Percentiles rank a stretch among this genome's conserved stretches.
Conservation (phyloP, 2,329 filamentous ascomycete species). For the Penicillium nordicum region DNA sequence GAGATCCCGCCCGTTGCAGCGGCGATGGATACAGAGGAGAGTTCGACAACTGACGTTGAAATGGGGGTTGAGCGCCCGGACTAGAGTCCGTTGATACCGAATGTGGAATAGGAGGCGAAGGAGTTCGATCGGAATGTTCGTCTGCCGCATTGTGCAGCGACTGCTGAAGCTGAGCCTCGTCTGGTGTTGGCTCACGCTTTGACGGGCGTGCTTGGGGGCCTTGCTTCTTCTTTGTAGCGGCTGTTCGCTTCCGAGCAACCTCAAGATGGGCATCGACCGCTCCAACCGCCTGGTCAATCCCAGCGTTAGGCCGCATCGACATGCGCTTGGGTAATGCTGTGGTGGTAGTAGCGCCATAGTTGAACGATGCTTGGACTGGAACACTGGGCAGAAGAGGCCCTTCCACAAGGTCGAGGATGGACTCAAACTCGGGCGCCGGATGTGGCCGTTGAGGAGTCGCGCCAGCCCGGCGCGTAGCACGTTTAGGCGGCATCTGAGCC, state of each 20-base stretch:
- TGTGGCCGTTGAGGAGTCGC: conserved; percentile 7
- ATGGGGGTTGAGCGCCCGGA: conserved; percentile 25
- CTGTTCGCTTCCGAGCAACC: conserved; percentile 21
- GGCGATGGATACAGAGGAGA: conserved; percentile 31
- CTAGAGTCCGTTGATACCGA: conserved; percentile 34
- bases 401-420: conserved; percentile 3
- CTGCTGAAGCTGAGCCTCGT: conserved; percentile 32
- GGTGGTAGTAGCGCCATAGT: conserved; percentile 39
- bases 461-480: conserved; percentile 16
- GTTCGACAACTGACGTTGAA: conserved; percentile 15
- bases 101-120: conserved; percentile 34
- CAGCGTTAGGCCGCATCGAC: conserved; percentile 28
- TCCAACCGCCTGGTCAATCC: conserved; percentile 32
- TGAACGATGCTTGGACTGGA: conserved; percentile 40
- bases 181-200: conserved; percentile 35
- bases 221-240: conserved; percentile 15
- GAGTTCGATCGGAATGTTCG: conserved; percentile 31
- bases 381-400: conserved; percentile 34
- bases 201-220: conserved; percentile 9
- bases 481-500: conserved; percentile 28
- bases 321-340: conserved; percentile 36
- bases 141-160: conserved; percentile 26
- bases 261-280: conserved; percentile 33
- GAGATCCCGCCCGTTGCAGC: conserved; percentile 20
- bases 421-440: neutral